Evolutionary conservation across 2,329 filamentous ascomycete species (phyloP).

Genomic region (Xenoacremonium recifei): DNA sequence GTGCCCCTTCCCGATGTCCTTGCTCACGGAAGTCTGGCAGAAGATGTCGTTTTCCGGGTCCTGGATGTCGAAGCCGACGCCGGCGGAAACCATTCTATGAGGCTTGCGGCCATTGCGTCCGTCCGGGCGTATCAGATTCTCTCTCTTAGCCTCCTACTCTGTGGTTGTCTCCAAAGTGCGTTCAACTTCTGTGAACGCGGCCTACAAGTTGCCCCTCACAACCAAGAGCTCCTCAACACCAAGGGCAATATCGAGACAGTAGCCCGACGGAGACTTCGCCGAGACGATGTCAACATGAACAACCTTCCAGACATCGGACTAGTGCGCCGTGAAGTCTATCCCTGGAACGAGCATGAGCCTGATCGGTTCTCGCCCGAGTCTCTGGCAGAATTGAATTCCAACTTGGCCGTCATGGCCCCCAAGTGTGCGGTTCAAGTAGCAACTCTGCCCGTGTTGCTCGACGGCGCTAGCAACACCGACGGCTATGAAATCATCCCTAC

Average conservation of each 20-base stretch:
- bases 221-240: slow-evolving; percentile 54
- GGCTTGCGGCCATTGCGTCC: slow-evolving; percentile 50
- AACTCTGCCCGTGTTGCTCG: slow-evolving; percentile 69
- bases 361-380: slow-evolving; percentile 70
- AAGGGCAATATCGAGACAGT: slow-evolving; percentile 54
- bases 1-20: slow-evolving; percentile 45
- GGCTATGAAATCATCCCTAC: slow-evolving; percentile 52
- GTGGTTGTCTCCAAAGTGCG: slow-evolving; percentile 68
- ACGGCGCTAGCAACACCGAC: slow-evolving; percentile 50
- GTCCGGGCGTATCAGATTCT: slow-evolving; percentile 59
- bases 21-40: slow-evolving; percentile 40
- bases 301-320: slow-evolving; percentile 67
- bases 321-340: slow-evolving; percentile 69
- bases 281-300: slow-evolving; percentile 45
- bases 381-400: slow-evolving; percentile 68
- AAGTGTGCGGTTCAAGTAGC: slow-evolving; percentile 79
- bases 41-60: slow-evolving; percentile 32
- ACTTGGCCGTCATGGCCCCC: slow-evolving; percentile 68
- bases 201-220: slow-evolving; percentile 51
- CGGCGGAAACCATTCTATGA: slow-evolving; percentile 31
- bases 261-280: slow-evolving; percentile 47
- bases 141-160: slow-evolving; percentile 57
- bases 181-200: slow-evolving; percentile 64
- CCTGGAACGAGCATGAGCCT: slow-evolving; percentile 66
- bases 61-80: slow-evolving; percentile 32